A percentile compares a stretch with the other conserved stretches of the same genome.
Conservation (phyloP, 768 basidiomycete species). For the Phlegmacium glaucopus region DNA sequence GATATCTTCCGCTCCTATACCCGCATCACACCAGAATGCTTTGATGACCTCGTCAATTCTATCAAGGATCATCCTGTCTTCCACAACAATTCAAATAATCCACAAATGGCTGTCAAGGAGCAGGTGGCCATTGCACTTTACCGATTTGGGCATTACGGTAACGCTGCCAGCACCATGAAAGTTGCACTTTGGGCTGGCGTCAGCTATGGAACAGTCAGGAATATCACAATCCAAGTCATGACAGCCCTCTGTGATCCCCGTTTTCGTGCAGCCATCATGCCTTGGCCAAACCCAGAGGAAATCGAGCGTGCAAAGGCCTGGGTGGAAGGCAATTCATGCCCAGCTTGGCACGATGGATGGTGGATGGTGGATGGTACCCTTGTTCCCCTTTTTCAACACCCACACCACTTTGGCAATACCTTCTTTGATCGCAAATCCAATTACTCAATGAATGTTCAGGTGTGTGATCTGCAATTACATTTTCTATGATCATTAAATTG, state of each 20-base stretch:
- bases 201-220: slow-evolving; percentile 28
- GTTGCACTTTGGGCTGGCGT: slow-evolving; percentile 36
- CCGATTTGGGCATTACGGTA: slow-evolving; percentile 5
- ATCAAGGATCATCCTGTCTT: slow-evolving; percentile 1
- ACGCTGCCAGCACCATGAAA: slow-evolving; percentile 26
- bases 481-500: not conserved
- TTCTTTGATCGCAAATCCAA: slow-evolving; percentile 36
- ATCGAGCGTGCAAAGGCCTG: slow-evolving; percentile 35
- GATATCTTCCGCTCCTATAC: slow-evolving; percentile 4
- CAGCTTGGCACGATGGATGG: slow-evolving; percentile 33
- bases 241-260: slow-evolving; percentile 17
- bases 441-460: slow-evolving; percentile 35
- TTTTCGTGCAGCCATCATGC: slow-evolving; percentile 22
- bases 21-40: slow-evolving; percentile 2
- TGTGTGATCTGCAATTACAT: slow-evolving; percentile 4
- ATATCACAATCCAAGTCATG: slow-evolving; percentile 24
- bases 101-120: slow-evolving; percentile 4
- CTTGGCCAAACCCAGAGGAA: slow-evolving; percentile 23
- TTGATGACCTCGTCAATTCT: slow-evolving; percentile 1
- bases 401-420: slow-evolving; percentile 30
- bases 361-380: slow-evolving; percentile 30
- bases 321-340: slow-evolving; percentile 30
- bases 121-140: slow-evolving; percentile 4
- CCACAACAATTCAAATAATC: slow-evolving; percentile 5
- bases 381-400: slow-evolving; percentile 25